These are phyloP conservation scores for Rhodotorula sp. DNA, from an alignment of 1,284 basidiomycete species.

Conservation along the genomic window DNA sequence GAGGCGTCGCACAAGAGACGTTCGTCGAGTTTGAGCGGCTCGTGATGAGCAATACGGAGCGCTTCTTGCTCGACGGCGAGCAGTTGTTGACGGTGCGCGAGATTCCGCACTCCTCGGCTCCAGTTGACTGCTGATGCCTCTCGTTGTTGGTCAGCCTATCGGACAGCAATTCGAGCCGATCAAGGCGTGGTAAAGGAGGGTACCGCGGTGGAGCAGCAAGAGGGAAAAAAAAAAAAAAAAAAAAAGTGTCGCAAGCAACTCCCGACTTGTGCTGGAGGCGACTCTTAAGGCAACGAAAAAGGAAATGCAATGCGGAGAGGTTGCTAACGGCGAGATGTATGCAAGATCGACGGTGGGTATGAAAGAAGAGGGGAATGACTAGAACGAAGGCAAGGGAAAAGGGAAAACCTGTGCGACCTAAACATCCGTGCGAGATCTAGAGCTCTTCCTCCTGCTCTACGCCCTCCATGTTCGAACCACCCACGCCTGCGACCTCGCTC, in stretches of 20 bases:
- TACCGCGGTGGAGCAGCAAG: no score
- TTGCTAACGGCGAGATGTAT: no score
- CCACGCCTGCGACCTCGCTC: background rate
- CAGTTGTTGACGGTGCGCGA: constrained; percentile 1
- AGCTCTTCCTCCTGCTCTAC: constrained; percentile 31
- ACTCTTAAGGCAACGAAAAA: background rate
- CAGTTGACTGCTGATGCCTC: no score
- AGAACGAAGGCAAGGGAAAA: no score
- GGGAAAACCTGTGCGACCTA: no score
- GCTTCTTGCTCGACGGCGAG: constrained; percentile 1
- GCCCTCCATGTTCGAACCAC: constrained; percentile 15
- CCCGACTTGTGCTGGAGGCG: no score
- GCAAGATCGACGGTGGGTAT: background rate
- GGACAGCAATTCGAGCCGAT: no score
- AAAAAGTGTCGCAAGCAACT: no score
- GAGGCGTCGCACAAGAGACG: constrained; percentile 8
- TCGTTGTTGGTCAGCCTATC: no score
- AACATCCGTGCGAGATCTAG: background rate
- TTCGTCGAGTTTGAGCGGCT: constrained; percentile 8
- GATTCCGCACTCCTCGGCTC: no score
- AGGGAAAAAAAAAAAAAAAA: no score
- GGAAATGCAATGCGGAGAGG: background rate
- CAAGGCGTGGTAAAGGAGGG: no score
- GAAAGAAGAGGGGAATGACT: background rate
- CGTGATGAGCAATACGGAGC: constrained; percentile 1